Evolutionary conservation across 176 grass and related monocot species (phyloP).

Genomic region (Triticum timopheevii): DNA sequence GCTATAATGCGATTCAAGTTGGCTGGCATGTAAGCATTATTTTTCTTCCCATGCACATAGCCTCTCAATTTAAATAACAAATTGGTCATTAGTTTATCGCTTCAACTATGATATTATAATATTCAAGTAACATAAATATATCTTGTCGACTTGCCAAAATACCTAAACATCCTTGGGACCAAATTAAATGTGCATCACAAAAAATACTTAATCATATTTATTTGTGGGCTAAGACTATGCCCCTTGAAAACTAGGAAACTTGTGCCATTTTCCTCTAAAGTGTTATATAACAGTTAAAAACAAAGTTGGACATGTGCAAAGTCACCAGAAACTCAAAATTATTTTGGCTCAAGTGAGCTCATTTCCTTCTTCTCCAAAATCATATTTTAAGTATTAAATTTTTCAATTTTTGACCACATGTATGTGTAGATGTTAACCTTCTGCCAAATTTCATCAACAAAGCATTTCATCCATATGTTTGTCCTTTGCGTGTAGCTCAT

Average conservation of each 20-base stretch:
- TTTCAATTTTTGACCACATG: too few species aligned
- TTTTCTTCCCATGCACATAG: neutral
- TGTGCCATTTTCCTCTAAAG: neutral
- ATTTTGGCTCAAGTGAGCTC: too few species aligned
- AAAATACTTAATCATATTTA: too few species aligned
- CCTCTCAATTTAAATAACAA: neutral
- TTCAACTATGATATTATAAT: neutral
- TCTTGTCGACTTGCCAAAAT: neutral
- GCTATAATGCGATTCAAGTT: conserved; percentile 2
- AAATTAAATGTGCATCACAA: too few species aligned
- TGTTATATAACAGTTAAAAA: neutral
- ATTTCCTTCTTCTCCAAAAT: too few species aligned
- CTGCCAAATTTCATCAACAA: too few species aligned
- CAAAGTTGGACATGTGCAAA: neutral
- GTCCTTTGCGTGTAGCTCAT: too few species aligned
- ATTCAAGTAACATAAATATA: neutral
- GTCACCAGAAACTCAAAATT: neutral
- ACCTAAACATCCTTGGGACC: too few species aligned
- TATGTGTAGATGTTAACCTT: too few species aligned
- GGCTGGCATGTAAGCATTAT: conserved; percentile 17
- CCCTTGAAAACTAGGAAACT: neutral
- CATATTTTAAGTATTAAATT: too few species aligned
- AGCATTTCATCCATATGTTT: too few species aligned
- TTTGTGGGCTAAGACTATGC: too few species aligned
- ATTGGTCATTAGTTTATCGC: neutral